Base-by-base conservation (phyloP, 2,329 filamentous ascomycete species). In the Aspergillus phoenicis region DNA sequence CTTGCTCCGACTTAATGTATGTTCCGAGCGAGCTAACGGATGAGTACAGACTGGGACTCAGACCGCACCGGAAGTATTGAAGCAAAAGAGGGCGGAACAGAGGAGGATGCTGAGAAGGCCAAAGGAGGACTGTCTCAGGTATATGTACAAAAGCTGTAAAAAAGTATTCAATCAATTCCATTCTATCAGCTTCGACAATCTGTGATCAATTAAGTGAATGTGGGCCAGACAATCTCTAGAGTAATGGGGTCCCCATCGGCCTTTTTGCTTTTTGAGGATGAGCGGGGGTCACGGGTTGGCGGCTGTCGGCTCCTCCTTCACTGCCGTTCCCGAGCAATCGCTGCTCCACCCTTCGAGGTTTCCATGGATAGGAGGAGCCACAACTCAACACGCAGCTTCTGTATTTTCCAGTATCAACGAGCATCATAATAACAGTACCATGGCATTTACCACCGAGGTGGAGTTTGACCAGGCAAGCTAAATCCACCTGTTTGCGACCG, bases 401-500 rank as follows among this genome's bases (percentile, higher is more conserved):
- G 15, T 5, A 30, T 26, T n/a, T 3, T 28, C 26, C 13, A n/a
- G 15, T 3, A n/a, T 8, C 15, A 49, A 10, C 47, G 11, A 45
- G 4, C 17, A 15, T 51, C 47, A n/a, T 28, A 55, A 15, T 15
- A 8, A 45, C 33, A 36, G 33, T 30, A 47, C 8, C 5, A 56
- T 56, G 53, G 26, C 39, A 10, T 56, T 45, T 28, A 56, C 26
- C 13, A 56, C 53, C 2, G 20, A 45, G 20, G 53, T 20, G 6
- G 53, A 56, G n/a, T 47, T 56, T 8, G 53, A 56, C 26, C 39
- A 56, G 53, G 53, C 10, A 33, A 56, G 53, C 15, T 1, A 22
- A 20, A 20, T 17, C 5, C n/a, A 22, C 5, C 17, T 5, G 8
- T 8, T 20, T 5, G 39, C 26, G 8, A 28, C 10, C 38, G n/a